Evolutionary conservation across 495 filamentous ascomycete species (phyloP), one percentile per base, ranked within the genome.

Genomic region (Xylaria bambusicola): DNA sequence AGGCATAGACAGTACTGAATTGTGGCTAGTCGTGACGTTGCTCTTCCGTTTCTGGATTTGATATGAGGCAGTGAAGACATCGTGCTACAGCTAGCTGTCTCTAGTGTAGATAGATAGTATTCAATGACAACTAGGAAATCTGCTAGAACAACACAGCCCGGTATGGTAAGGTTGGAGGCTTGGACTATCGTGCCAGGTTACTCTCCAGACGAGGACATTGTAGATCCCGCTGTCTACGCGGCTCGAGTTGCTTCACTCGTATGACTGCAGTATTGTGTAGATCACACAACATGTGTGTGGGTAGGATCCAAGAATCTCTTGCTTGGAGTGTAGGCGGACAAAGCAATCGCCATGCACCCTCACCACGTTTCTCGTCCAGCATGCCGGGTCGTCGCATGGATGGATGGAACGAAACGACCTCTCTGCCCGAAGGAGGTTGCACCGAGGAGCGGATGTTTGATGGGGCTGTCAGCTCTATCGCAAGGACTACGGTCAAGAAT

Each of bases 271-370:
- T n/a, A n/a, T n/a, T n/a, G n/a, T 6, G 31, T 42, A 29, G 26
- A 44, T 29, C 9, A 21, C 52, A 54, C 51, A 27, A 42, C 38
- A 40, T 33, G 29, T 52, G 13, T 17, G 15, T n/a, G 18, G 26
- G 52, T 54, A 10, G 52, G 17, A 54, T 53, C 33, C 50, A 33
- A 5, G 52, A 42, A 24, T 44, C 5, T 15, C n/a, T 44, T 18
- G n/a, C 29, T 44, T 36, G 23, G 6, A 42, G 21, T 2, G 29
- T 7, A 29, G 1, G 5, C 47, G 24, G 17, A 10, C 10, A 49
- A n/a, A 49, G 24, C 26, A n/a, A 49, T 18, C 31, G 26, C 26
- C 10, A 24, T 52, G 36, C 36, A 41, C n/a, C n/a, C n/a, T 54
- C 23, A 29, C 36, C 26, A 54, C 23, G 51, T 44, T 42, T 31